Conservation (phyloP, 116 monocot genomes). For the Papilionanthe hybrid region DNA sequence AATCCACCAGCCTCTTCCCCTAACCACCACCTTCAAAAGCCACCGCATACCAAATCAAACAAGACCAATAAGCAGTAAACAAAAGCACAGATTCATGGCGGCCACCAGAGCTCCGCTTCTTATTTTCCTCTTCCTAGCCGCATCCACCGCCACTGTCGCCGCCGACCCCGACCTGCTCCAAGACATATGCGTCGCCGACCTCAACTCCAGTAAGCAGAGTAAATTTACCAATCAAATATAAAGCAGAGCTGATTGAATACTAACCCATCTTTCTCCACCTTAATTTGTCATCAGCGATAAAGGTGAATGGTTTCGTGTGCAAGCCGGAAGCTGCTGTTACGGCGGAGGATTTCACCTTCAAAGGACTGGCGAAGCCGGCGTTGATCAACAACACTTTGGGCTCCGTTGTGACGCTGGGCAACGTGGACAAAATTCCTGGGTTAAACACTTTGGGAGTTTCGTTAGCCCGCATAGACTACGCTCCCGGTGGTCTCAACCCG, state of each 20-base stretch:
- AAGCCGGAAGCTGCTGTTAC: conserved; percentile 4
- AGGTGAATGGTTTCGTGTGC: conserved; percentile 18
- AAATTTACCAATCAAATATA: too few species aligned
- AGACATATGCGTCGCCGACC: conserved; percentile 21
- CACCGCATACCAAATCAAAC: not conserved
- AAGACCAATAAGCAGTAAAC: too few species aligned
- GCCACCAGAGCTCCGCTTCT: not conserved
- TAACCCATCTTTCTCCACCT: not conserved
- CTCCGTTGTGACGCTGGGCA: not conserved
- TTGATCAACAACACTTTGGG: conserved; percentile 5
- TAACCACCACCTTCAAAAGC: too few species aligned
- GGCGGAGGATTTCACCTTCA: conserved; percentile 16
- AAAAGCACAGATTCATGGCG: not conserved
- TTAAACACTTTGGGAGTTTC: conserved; percentile 29
- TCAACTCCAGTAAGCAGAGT: conserved; percentile 5
- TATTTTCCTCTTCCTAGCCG: conserved; percentile 8
- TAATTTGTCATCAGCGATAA: not conserved
- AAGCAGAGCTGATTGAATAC: too few species aligned
- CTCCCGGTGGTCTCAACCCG: conserved; percentile 26
- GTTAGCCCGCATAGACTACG: conserved; percentile 29
- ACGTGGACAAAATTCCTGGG: conserved; percentile 7
- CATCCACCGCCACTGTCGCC: conserved; percentile 4
- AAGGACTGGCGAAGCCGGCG: not conserved
- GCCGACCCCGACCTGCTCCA: conserved; percentile 21
- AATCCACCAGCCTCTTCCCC: too few species aligned